phyloP scores from a whole-genome alignment of 2,329 filamentous ascomycete species.

The Macroventuria anomochaeta region DNA sequence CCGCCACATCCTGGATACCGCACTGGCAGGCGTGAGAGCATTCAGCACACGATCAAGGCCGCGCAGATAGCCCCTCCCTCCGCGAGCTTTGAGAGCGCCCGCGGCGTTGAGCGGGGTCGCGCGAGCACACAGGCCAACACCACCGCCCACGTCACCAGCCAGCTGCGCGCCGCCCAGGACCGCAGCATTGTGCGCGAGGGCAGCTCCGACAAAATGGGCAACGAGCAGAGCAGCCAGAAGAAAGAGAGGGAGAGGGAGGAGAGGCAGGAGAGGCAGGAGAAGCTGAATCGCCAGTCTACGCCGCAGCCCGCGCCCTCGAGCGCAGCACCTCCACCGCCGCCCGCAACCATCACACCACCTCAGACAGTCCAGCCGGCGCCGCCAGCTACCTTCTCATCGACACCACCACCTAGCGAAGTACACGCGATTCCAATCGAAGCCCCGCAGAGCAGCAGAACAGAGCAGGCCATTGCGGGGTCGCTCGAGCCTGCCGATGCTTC shows the following conservation, averaged over 20 bases:
- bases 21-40: constrained; percentile 49
- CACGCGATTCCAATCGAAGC: constrained; percentile 47
- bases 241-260: constrained; percentile 15
- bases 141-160: constrained; percentile 34
- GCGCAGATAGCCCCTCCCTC: constrained; percentile 48
- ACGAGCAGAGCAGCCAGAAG: constrained; percentile 49
- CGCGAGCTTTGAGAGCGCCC: constrained; percentile 48
- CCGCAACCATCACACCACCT: constrained; percentile 26
- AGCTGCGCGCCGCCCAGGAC: constrained; percentile 43
- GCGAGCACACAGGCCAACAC: constrained; percentile 36
- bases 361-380: constrained; percentile 9
- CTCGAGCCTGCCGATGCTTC: constrained; percentile 39
- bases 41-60: constrained; percentile 49
- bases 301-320: constrained; percentile 10
- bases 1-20: constrained; percentile 26
- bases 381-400: neutral
- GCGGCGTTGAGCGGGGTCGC: constrained; percentile 42
- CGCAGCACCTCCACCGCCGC: constrained; percentile 41
- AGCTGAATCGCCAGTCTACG: constrained; percentile 16
- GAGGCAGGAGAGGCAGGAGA: constrained; percentile 8
- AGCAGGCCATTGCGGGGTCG: constrained; percentile 21
- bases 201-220: constrained; percentile 45
- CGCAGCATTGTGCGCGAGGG: constrained; percentile 20
- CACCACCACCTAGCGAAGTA: constrained; percentile 32
- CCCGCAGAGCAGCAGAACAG: constrained; percentile 14